Conservation (phyloP, 176 grass and related monocot genomes). For the Ensete ventricosum region DNA sequence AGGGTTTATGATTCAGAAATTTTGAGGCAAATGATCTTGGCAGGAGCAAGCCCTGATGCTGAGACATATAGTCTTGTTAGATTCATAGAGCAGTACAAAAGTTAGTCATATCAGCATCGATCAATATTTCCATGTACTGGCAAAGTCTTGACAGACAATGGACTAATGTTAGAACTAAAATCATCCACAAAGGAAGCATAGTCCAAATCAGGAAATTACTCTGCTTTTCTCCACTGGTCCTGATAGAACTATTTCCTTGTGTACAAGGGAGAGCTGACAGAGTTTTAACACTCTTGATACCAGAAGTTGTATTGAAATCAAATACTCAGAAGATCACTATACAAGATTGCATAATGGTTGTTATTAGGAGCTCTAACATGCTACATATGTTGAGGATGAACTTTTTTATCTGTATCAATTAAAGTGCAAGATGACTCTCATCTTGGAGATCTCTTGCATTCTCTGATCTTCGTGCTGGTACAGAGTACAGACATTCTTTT, state of each 20-base stretch:
- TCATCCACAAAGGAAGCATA: not conserved
- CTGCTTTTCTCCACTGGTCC: not conserved
- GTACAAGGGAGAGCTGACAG: not conserved
- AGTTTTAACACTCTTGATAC: not conserved
- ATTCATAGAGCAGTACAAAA: constrained; percentile 65
- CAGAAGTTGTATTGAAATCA: not conserved
- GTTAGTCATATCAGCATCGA: not conserved
- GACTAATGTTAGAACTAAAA: not conserved
- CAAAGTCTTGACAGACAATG: not conserved
- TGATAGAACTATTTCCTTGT: not conserved
- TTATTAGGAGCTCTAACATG: not conserved
- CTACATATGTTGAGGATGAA: no score
- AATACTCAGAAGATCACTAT: not conserved
- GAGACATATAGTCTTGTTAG: constrained; percentile 74
- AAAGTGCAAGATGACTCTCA: not conserved
- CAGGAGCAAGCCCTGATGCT: constrained; percentile 64
- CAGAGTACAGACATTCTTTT: not conserved
- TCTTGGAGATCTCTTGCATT: not conserved
- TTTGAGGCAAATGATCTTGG: constrained; percentile 70
- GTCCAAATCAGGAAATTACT: not conserved
- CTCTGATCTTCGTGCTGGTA: not conserved
- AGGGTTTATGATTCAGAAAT: constrained; percentile 79
- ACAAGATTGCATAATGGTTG: not conserved
- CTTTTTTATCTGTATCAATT: not conserved
- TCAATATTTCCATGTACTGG: no score